These are phyloP conservation scores for Leccinum boreale DNA, from an alignment of 768 basidiomycete species.

Conservation along the genomic window DNA sequence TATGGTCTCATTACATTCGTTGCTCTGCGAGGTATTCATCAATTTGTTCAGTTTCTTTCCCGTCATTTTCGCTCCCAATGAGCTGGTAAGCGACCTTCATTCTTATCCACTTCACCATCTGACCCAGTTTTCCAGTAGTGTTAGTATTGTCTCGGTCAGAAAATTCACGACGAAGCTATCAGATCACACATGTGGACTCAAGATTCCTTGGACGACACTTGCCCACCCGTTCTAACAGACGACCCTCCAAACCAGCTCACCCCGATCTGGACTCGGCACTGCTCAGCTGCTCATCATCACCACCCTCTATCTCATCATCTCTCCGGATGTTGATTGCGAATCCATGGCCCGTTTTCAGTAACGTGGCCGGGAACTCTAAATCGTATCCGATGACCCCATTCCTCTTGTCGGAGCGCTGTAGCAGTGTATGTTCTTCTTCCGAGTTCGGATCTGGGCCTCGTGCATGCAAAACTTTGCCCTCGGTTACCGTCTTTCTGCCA, in stretches of 20 bases:
- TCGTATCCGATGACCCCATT: too few species aligned
- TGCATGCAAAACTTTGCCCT: too few species aligned
- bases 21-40: too few species aligned
- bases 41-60: too few species aligned
- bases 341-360: slow-evolving; percentile 1
- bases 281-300: not conserved
- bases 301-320: not conserved
- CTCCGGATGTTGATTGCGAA: not conserved
- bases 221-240: slow-evolving; percentile 10
- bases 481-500: too few species aligned
- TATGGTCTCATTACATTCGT: too few species aligned
- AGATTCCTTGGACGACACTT: slow-evolving; percentile 9
- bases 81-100: not conserved
- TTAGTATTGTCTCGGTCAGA: too few species aligned
- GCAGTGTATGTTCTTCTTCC: too few species aligned
- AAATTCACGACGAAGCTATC: too few species aligned
- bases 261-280: slow-evolving; percentile 5
- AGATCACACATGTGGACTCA: slow-evolving; percentile 1
- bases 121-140: too few species aligned
- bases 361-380: slow-evolving; percentile 6
- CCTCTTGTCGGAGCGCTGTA: too few species aligned
- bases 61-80: not conserved
- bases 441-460: too few species aligned
- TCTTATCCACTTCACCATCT: not conserved
- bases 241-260: slow-evolving; percentile 7